A percentile compares a stretch with the other conserved stretches of the same genome.
phyloP scores from a whole-genome alignment of 2,329 filamentous ascomycete genomes.

The Pseudogymnoascus sp. region DNA sequence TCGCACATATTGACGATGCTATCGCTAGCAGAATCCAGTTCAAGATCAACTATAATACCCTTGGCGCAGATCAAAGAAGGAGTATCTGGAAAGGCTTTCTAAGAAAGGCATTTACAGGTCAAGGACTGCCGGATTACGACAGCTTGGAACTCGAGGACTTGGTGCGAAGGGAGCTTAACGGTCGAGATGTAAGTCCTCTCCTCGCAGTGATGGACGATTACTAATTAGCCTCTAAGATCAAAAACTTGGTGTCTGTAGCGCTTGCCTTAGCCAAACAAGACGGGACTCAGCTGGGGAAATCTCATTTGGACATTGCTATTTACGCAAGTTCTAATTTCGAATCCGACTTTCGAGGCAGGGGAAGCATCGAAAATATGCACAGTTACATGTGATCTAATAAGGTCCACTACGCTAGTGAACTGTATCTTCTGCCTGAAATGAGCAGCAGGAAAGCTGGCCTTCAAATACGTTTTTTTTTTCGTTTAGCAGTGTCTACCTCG shows the following conservation, averaged over 20 bases:
- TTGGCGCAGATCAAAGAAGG: conserved; percentile 11
- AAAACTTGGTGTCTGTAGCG: background rate
- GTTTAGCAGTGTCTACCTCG: no score
- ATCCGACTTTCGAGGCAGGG: conserved; percentile 13
- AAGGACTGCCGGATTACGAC: conserved; percentile 16
- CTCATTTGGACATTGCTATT: conserved; percentile 17
- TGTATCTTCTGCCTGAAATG: background rate
- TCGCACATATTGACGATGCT: conserved; percentile 12
- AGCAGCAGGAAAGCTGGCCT: background rate
- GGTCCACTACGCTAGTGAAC: conserved; percentile 7
- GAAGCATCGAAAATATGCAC: conserved; percentile 13
- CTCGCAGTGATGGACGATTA: conserved; percentile 2
- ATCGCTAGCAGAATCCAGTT: conserved; percentile 16
- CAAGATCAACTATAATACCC: conserved; percentile 16
- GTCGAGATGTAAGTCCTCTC: conserved; percentile 11
- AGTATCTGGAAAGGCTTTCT: conserved; percentile 13
- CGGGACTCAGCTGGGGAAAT: background rate
- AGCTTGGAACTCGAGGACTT: conserved; percentile 15
- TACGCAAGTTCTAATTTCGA: conserved; percentile 13
- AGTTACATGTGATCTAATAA: conserved; percentile 13
- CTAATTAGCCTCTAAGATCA: background rate
- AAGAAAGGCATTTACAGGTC: conserved; percentile 13
- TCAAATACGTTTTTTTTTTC: background rate
- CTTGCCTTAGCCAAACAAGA: conserved; percentile 7
- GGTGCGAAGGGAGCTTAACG: conserved; percentile 16